A percentile compares a stretch with the other conserved stretches of the same genome.
phyloP scores from a whole-genome alignment of 768 basidiomycete species.

The Botryobasidium botryosum region DNA sequence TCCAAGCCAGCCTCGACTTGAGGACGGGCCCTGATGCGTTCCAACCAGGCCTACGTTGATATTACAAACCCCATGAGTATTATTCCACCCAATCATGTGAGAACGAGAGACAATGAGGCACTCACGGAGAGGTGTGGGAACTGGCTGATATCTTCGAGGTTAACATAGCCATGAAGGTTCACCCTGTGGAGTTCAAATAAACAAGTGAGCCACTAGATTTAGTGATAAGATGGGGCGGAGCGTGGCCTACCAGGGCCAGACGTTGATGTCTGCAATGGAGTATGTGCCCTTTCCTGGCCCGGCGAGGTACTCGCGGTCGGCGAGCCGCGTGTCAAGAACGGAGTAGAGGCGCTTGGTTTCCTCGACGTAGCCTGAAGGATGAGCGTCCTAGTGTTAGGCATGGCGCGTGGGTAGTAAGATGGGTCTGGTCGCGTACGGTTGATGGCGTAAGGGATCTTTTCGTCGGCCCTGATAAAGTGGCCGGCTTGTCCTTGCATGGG shows the following conservation, averaged over 20 bases:
- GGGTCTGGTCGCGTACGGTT: constrained; percentile 15
- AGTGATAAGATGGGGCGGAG: too few species aligned
- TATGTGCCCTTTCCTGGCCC: constrained; percentile 51
- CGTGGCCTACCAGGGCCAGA: constrained; percentile 43
- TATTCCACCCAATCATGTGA: not conserved
- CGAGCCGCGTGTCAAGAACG: constrained; percentile 60
- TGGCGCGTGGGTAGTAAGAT: not conserved
- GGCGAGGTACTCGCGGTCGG: constrained; percentile 60
- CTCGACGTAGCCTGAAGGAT: constrained; percentile 35
- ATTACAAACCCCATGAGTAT: not conserved
- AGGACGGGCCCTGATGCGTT: not conserved
- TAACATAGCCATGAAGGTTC: not conserved
- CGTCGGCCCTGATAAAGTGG: constrained; percentile 41
- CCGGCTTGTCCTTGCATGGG: constrained; percentile 28
- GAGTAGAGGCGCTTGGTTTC: constrained; percentile 71
- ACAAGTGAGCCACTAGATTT: too few species aligned
- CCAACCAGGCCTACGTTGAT: not conserved
- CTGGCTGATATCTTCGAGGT: not conserved
- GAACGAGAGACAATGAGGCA: not conserved
- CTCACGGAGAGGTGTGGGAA: not conserved
- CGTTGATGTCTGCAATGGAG: constrained; percentile 56
- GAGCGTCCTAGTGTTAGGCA: not conserved
- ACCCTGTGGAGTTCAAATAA: not conserved
- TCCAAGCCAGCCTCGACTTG: not conserved
- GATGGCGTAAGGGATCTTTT: constrained; percentile 27